Base-by-base conservation (phyloP, 805 yeast species). In the Myxozyma vanderwaltii region DNA sequence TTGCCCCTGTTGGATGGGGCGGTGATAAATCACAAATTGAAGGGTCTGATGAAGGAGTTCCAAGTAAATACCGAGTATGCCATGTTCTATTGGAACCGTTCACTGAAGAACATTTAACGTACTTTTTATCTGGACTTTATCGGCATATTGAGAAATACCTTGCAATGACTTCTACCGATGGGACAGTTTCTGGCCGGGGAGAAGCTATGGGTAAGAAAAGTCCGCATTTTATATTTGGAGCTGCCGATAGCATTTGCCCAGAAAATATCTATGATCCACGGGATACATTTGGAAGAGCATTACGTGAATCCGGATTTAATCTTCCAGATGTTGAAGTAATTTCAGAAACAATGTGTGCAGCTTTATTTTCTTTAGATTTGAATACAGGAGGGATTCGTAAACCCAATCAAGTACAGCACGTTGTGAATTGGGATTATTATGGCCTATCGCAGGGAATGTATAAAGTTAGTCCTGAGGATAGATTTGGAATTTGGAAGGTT, bases 261-360 rank as follows among this genome's bases (percentile, higher is more conserved):
- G 35, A 35, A 15, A 13, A 29, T 27, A 19, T 44, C 10, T 31
- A 53, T 33, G 56, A 53, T n/a, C 53, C 59, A 2, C 12, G 39
- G 23, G 35, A 35, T 26, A n/a, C 10, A 31, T 53, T 58, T 53
- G 43, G 36, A 4, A 29, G 40, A 24, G 26, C 44, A 12, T 35
- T 58, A 27, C 35, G 44, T 12, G 50, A 36, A 5, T 62, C 63
- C 1, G 62, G 54, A 13, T 56, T 49, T 39, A 29, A 36, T 36
- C 10, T 44, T 4, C 39, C 60, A 2, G 33, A 39, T 13, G 49
- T 58, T 33, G 61, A 55, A 23, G 36, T 57, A 7, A 47, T 59
- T 13, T 36, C 61, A 17, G 63, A 59, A 43, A 56, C 63, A 2
- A 56, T 50, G 39, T 59, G 63, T 17, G 63, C 54, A 5, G 63